Base-by-base conservation (phyloP, 306 rosid species). In the Cucurbita moschata region DNA sequence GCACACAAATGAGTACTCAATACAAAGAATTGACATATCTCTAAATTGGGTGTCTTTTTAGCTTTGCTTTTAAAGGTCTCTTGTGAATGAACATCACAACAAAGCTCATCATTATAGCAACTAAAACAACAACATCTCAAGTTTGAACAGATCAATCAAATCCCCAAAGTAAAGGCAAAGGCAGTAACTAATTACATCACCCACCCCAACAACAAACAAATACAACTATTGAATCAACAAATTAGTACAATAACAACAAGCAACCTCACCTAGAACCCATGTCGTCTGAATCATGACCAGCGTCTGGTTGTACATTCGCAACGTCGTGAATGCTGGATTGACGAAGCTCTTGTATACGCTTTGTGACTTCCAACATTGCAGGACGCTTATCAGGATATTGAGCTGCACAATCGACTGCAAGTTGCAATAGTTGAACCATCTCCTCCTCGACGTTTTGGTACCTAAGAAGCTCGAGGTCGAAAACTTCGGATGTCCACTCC, bases 391-490 rank as follows among this genome's bases (percentile, higher is more conserved):
- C 88, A 1, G 88, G 88, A 63, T 82, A 84, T 66, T 79, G 88
- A 6, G 83, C 88, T 10, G 86, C 66, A 15, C 85, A 84, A 50
- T 84, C 88, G 18, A 84, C 81, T 5, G 88, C 88, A 71, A 84
- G 88, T 58, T 84, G 88, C 82, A 84, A 75, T 21, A 84, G 75
- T 58, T 84, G 88, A 62, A 84, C 88, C 88, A 84, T 84, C 76
- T 79, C 85, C 57, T 82, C 88, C 72, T 82, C 83, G 0, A 79
- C 81, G 21, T 82, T 82, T 43, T 84, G 85, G 85, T 84, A 82
- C 75, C 88, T 70, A 35, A 84, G 80, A 43, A 84, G 88, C 61
- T 84, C 88, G 19, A 82, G 82, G 74, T 84, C 88, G 12, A 84
- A 84, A 68, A 84, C 88, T 72, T 84, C 88, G 0, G 85, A 77